Evolutionary conservation across 2,329 filamentous ascomycete genomes (phyloP).

Genomic region (Fonsecaea monophora): DNA sequence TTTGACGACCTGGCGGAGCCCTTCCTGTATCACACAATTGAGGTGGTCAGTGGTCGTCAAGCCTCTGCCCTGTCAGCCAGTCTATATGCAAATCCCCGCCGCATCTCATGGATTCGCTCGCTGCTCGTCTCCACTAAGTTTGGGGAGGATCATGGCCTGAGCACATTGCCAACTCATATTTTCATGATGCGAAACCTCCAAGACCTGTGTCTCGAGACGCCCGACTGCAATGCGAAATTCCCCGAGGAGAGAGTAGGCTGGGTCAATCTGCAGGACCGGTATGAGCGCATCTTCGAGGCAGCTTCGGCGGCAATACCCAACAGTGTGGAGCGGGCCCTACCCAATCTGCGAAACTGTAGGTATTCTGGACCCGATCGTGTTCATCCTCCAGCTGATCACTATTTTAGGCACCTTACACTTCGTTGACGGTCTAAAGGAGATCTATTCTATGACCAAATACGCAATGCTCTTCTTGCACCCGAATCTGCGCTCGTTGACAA

Average conservation of each 20-base stretch:
- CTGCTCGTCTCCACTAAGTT: conserved; percentile 40
- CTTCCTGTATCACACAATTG: conserved; percentile 37
- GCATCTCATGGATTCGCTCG: conserved; percentile 36
- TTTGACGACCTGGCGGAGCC: conserved; percentile 38
- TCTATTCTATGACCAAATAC: conserved; percentile 40
- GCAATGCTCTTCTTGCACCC: conserved; percentile 40
- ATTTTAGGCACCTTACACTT: conserved; percentile 38
- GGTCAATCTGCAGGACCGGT: conserved; percentile 39
- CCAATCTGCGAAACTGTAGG: conserved; percentile 34
- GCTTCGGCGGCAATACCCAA: conserved; percentile 36
- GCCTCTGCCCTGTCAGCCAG: conserved; percentile 28
- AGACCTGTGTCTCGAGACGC: conserved; percentile 37
- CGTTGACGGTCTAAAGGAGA: conserved; percentile 37
- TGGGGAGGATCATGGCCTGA: conserved; percentile 37
- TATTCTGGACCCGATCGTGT: neutral
- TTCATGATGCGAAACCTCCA: conserved; percentile 38
- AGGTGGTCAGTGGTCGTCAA: conserved; percentile 34
- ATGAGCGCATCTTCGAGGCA: conserved; percentile 38
- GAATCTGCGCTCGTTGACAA: conserved; percentile 37
- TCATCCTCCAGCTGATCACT: neutral
- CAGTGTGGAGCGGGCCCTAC: conserved; percentile 31
- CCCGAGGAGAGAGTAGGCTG: conserved; percentile 37
- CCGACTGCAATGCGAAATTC: conserved; percentile 39
- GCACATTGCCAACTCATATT: conserved; percentile 34
- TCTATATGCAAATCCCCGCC: conserved; percentile 32